Conservation (phyloP, 768 basidiomycete species). For the Psilocybe azurescens region DNA sequence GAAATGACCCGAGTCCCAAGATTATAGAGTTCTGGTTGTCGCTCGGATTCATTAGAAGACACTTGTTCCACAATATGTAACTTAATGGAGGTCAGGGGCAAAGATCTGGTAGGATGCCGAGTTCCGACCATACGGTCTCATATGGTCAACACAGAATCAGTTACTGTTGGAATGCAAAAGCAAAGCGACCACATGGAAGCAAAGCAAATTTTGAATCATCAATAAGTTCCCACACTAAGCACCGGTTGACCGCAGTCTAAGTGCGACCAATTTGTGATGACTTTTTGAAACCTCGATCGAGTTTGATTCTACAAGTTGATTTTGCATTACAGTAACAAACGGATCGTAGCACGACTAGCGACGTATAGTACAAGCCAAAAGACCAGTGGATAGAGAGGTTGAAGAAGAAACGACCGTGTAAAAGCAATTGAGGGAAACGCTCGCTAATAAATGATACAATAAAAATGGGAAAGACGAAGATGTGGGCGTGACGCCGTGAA, state of each 20-base stretch:
- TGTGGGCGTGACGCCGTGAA: not conserved
- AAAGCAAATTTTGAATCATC: not conserved
- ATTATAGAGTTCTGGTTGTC: not conserved
- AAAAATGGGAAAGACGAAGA: not conserved
- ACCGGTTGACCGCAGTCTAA: too few relatives aligned
- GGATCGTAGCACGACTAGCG: not conserved
- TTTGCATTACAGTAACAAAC: not conserved
- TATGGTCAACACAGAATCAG: not conserved
- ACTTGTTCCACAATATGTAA: not conserved
- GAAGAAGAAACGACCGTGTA: not conserved
- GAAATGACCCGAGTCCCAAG: not conserved
- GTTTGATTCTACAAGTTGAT: not conserved
- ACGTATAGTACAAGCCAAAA: not conserved
- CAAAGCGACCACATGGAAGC: conserved; percentile 8
- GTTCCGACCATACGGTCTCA: not conserved
- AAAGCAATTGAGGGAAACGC: not conserved
- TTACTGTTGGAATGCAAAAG: not conserved
- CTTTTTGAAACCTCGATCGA: not conserved
- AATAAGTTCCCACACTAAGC: not conserved
- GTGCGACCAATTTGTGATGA: too few relatives aligned
- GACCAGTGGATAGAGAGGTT: not conserved
- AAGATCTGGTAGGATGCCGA: not conserved
- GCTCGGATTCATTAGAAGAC: conserved; percentile 4
- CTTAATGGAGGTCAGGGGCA: not conserved
- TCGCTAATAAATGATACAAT: conserved; percentile 8